These are phyloP conservation scores for Pleurotus eryngii DNA, from an alignment of 768 basidiomycete species.

Conservation along the genomic window DNA sequence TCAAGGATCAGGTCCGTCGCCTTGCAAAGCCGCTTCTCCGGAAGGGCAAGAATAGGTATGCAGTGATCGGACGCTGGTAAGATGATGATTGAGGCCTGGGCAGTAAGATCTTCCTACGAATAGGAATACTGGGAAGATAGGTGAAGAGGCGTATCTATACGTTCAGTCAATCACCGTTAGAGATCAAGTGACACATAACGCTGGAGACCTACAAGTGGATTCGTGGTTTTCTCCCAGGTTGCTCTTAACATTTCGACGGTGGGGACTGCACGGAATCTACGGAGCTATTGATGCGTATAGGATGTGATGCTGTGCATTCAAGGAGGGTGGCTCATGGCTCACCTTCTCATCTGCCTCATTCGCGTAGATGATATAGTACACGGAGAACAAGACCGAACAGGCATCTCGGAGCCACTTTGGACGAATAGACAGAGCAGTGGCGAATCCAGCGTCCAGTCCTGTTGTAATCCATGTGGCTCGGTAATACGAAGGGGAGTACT, in stretches of 20 bases:
- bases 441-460: slow-evolving; percentile 96
- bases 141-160: slow-evolving; percentile 67
- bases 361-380: slow-evolving; percentile 85
- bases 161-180: slow-evolving; percentile 6
- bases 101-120: slow-evolving; percentile 75
- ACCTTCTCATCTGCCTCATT: slow-evolving; percentile 97
- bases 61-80: slow-evolving; percentile 80
- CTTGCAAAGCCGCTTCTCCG: slow-evolving; percentile 57
- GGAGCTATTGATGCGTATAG: slow-evolving; percentile 52
- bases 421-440: slow-evolving; percentile 89
- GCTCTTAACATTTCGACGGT: slow-evolving; percentile 94
- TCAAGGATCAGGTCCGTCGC: slow-evolving; percentile 86
- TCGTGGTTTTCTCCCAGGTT: slow-evolving; percentile 96
- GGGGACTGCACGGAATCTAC: slow-evolving; percentile 87
- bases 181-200: slow-evolving; percentile 4
- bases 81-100: slow-evolving; percentile 75
- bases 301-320: background rate
- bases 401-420: slow-evolving; percentile 91
- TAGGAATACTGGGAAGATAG: slow-evolving; percentile 55
- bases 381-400: slow-evolving; percentile 78
- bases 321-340: slow-evolving; percentile 31
- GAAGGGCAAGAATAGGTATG: slow-evolving; percentile 75
- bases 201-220: slow-evolving; percentile 73
- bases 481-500: slow-evolving; percentile 94
- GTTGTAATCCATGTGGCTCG: slow-evolving; percentile 94